Base-by-base conservation (phyloP, 345 rosid genomes). In the Aegle marmelos region DNA sequence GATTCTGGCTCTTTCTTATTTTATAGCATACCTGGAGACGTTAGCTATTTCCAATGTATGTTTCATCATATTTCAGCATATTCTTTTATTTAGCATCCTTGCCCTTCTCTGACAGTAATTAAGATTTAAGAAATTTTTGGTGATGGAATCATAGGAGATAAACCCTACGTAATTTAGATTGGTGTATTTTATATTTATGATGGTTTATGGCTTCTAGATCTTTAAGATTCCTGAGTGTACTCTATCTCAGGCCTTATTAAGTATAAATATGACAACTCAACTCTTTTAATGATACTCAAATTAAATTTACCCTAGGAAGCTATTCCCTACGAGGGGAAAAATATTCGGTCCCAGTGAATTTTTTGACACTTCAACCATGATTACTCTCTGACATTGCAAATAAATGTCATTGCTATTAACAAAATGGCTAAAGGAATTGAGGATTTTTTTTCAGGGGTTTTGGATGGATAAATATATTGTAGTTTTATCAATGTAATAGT, bases 21-120 rank as follows among this genome's bases (percentile, higher is more conserved):
- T 96, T 86, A 94, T 94, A 56, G 99, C 98, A n/a, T 94, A 88
- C 84, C 88, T 96, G 68, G 99, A 96, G 91, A 96, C 99, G 5
- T 7, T 94, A 53, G 97, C 99, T 76, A 91, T 96, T 80, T 85
- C 99, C 34, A 96, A 94, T 77, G 98, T 96, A 88, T 5, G 94
- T 85, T 83, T 27, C 77, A 34, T 68, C 73, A 48, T 37, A 63
- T 39, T 86, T 75, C 50, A 39, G 45, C 58, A 37, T 65, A 27
- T 28, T 72, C 17, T 63, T 75, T 62, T 33, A 17, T 24, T 45
- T 28, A 9, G 9, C 22, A 25, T 14, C 34, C 45, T 72, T 64
- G 27, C 21, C 27, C 56, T 72, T 57, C 5, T 22, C 62, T 36
- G 33, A 68, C 72, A 10, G 3, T 68, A 30, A 7, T 9, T 28